Evolutionary conservation across 2,329 filamentous ascomycete species (phyloP).

Genomic region (Penicillium sp.): DNA sequence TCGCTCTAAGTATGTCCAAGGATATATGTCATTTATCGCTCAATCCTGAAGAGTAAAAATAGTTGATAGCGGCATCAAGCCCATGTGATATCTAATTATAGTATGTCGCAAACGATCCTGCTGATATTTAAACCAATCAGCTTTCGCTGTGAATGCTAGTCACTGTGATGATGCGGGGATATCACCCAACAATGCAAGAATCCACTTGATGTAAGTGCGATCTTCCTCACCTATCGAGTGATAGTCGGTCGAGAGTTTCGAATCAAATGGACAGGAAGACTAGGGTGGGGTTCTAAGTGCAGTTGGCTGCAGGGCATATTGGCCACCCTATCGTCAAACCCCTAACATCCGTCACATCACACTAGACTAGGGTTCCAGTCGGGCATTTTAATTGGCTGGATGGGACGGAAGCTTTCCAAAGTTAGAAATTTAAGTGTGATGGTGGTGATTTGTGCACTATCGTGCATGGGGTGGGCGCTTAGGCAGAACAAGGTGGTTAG

Average conservation of each 20-base stretch:
- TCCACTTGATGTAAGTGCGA: background rate
- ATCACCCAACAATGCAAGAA: background rate
- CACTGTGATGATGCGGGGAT: conserved; percentile 9
- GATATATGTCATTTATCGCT: background rate
- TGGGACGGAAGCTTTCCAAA: conserved; percentile 3
- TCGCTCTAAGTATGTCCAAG: background rate
- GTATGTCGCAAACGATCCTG: background rate
- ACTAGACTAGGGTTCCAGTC: background rate
- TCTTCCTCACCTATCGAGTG: background rate
- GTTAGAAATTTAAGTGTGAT: conserved; percentile 24
- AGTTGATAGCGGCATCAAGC: background rate
- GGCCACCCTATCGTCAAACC: conserved; percentile 10
- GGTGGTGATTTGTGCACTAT: conserved; percentile 20
- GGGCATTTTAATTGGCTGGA: conserved; percentile 8
- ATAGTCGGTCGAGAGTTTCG: background rate
- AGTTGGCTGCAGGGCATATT: conserved; percentile 12
- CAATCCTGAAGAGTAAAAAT: background rate
- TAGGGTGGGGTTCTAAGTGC: conserved; percentile 1
- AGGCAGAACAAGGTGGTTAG: conserved; percentile 4
- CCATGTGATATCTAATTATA: conserved; percentile 2
- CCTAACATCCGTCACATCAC: conserved; percentile 1
- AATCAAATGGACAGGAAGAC: background rate
- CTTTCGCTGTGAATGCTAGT: conserved; percentile 3
- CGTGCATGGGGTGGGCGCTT: conserved; percentile 26
- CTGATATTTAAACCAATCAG: background rate